Evolutionary conservation across 139 green algal genomes (phyloP).

Genomic region (Micromonas pusilla): DNA sequence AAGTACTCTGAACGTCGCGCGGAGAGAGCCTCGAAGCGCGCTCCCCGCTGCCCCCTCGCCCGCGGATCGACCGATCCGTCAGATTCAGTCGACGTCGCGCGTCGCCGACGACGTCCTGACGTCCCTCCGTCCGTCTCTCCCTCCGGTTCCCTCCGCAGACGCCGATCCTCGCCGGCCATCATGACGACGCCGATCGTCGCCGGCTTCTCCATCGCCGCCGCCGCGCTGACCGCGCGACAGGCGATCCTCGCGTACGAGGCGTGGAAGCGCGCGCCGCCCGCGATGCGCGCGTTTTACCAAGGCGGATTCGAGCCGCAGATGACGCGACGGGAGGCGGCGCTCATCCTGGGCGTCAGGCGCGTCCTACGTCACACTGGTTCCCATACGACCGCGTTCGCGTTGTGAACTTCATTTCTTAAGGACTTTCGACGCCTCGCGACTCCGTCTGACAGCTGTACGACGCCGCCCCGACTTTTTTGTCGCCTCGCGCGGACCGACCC

Average conservation of each 20-base stretch:
- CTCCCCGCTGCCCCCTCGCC: too few species aligned
- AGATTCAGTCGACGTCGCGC: too few species aligned
- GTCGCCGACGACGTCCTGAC: too few species aligned
- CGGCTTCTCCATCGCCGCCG: conserved; percentile 73
- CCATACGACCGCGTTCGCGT: too few species aligned
- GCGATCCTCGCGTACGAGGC: conserved; percentile 61
- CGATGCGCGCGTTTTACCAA: conserved; percentile 45
- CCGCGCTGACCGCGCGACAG: conserved; percentile 63
- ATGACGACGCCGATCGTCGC: conserved; percentile 66
- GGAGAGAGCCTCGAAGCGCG: not conserved
- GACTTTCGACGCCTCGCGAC: not conserved
- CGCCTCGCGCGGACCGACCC: too few species aligned
- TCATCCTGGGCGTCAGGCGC: conserved; percentile 90
- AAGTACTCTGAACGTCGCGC: conserved; percentile 7
- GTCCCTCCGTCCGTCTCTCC: too few species aligned
- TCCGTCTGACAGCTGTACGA: not conserved
- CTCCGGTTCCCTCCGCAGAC: too few species aligned
- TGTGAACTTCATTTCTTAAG: too few species aligned
- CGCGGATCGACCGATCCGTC: too few species aligned
- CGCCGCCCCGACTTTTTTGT: too few species aligned
- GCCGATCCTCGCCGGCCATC: too few species aligned
- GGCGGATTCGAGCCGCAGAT: conserved; percentile 89
- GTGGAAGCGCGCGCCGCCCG: conserved; percentile 50
- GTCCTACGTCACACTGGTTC: too few species aligned
- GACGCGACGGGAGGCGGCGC: conserved; percentile 81